These are phyloP conservation scores for Carex sylvatica DNA, from an alignment of 202 grass and related monocot genomes.

Conservation along the genomic window DNA sequence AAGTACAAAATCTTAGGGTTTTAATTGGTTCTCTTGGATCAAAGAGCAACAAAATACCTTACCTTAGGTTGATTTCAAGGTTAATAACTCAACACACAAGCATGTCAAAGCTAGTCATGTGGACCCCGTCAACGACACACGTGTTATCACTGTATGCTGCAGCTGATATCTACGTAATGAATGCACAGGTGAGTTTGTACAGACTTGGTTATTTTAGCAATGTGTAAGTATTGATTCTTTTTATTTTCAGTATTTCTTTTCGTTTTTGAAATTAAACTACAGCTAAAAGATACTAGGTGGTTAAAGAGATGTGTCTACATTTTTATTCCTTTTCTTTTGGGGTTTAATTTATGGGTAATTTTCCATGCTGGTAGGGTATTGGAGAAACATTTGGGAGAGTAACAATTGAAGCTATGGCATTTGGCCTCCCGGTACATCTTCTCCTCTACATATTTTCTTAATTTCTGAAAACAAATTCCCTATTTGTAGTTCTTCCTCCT, in stretches of 20 bases:
- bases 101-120: constrained; percentile 41
- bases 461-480: background rate
- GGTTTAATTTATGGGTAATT: background rate
- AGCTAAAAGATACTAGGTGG: background rate
- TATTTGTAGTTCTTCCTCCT: background rate
- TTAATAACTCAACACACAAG: constrained; percentile 44
- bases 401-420: constrained; percentile 65
- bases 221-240: background rate
- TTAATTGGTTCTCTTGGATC: constrained; percentile 52
- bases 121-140: constrained; percentile 47
- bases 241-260: constrained; percentile 8
- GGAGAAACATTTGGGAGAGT: constrained; percentile 50
- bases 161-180: constrained; percentile 51
- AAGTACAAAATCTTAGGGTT: constrained; percentile 36
- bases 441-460: background rate
- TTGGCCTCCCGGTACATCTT: constrained; percentile 43
- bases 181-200: constrained; percentile 42
- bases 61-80: constrained; percentile 36
- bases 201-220: background rate
- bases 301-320: constrained; percentile 14
- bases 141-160: constrained; percentile 43
- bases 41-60: constrained; percentile 52
- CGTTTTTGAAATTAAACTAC: background rate
- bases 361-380: constrained; percentile 27
- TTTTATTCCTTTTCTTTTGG: background rate